Base-by-base conservation (phyloP, 1,284 basidiomycete species). In the Testicularia cyperi region DNA sequence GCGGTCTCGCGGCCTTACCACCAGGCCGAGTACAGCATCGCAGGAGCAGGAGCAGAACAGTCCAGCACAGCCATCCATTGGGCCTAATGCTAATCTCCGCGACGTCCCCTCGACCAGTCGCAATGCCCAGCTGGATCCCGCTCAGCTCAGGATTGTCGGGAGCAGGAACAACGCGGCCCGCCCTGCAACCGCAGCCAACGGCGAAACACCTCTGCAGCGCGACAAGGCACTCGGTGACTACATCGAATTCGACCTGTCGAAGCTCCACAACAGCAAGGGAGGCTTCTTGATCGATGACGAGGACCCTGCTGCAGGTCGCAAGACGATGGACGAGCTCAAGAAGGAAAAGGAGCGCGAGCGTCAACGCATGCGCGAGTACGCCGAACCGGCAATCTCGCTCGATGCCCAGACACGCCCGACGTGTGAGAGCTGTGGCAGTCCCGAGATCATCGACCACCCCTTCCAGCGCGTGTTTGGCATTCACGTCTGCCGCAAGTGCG, bases 401-500 rank as follows among this genome's bases (percentile, higher is more conserved):
- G 70, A 75, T 23, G 53, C 63, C 1, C 55, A 62, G 25, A 47
- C 53, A 8, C 39, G 65, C 6, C 61, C 64, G 1, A 47, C 54
- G 16, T 75, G 74, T 45, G 58, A 57, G 36, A 55, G 45, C 33
- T 75, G 74, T 41, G 48, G 42, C 7, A 58, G 66, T 9, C 45
- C 62, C 5, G 74, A 75, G 35, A 54, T 75, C 26, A 21, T 68
- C 34, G 65, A 68, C 24, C 54, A 73, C 15, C 63, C 67, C 3
- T 69, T 72, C 30, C 44, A 58, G 31, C 44, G 57, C 6, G 65
- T 72, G 13, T 75, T 75, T 38, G 65, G 68, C 35, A 86, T 88
- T 73, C 74, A 84, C 15, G 89, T 98, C 2, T 99, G 94, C 79
- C 86, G 87, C 62, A 84, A 82, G 61, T 97, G 92, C 79, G 85